A percentile compares a stretch with the other conserved stretches of the same genome.
Conservation (phyloP, 805 yeast species). For the Metschnikowia continentalis region DNA sequence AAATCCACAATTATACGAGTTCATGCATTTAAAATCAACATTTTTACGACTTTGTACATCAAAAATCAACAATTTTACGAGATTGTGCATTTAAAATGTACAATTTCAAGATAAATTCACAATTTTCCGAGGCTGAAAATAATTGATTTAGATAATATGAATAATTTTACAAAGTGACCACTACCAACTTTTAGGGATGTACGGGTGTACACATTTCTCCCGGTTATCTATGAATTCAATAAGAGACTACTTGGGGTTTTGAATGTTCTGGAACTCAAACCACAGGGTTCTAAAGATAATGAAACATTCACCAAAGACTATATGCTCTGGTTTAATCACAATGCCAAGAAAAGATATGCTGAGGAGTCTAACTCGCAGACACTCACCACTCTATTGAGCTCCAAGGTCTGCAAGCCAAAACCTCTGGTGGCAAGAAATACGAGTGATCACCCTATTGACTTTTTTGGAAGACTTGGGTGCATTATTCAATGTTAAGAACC, state of each 20-base stretch:
- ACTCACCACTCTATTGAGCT: conserved; percentile 20
- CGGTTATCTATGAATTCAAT: conserved; percentile 46
- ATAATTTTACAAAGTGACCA: no score
- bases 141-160: no score
- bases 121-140: no score
- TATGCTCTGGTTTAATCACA: conserved; percentile 43
- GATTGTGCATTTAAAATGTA: no score
- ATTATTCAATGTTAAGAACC: no score
- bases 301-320: conserved; percentile 22
- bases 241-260: conserved; percentile 47
- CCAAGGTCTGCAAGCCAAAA: conserved; percentile 34
- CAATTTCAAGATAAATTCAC: no score
- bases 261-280: conserved; percentile 37
- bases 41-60: no score
- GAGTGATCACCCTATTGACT: conserved; percentile 49
- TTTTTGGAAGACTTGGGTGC: conserved; percentile 50
- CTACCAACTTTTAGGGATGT: no score
- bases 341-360: conserved; percentile 31
- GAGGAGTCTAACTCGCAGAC: conserved; percentile 14
- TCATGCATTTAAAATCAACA: no score
- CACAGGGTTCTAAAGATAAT: conserved; percentile 13
- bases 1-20: no score
- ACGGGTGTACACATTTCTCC: conserved; percentile 49
- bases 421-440: conserved; percentile 31
- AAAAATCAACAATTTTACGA: no score